Conservation (phyloP, 1,284 basidiomycete species). For the Schizopora paradoxa region DNA sequence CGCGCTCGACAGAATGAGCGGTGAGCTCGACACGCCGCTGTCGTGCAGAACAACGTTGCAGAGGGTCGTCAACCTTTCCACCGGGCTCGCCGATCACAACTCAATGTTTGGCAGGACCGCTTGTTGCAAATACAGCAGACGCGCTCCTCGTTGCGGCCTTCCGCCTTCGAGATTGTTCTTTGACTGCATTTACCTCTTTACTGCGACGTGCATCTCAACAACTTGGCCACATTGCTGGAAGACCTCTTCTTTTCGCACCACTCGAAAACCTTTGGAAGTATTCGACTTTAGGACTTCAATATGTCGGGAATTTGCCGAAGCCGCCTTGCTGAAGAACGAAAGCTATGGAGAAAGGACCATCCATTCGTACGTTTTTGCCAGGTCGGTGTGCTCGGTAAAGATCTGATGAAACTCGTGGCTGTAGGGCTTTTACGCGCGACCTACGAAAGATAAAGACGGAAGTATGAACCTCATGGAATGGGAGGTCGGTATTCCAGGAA, state of each 20-base stretch:
- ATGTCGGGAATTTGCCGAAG: slow-evolving; percentile 84
- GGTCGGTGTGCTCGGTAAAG: slow-evolving; percentile 10
- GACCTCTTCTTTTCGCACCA: neutral
- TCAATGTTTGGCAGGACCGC: neutral
- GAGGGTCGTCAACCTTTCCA: too few relatives aligned
- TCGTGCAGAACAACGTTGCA: too few relatives aligned
- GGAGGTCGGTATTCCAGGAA: slow-evolving; percentile 96
- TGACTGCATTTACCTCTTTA: neutral
- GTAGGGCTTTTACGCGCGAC: slow-evolving; percentile 96
- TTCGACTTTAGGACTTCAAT: neutral
- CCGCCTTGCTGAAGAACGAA: slow-evolving; percentile 92
- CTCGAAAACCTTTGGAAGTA: neutral
- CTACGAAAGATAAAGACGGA: slow-evolving; percentile 84
- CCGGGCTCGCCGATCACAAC: neutral
- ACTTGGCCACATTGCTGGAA: too few relatives aligned
- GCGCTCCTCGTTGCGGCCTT: neutral
- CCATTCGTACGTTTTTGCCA: slow-evolving; percentile 76
- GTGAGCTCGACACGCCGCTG: too few relatives aligned
- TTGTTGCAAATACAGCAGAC: neutral
- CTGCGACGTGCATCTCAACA: neutral
- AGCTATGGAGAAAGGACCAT: slow-evolving; percentile 99
- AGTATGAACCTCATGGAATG: slow-evolving; percentile 96
- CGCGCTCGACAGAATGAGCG: too few relatives aligned
- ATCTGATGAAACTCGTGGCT: slow-evolving; percentile 7
- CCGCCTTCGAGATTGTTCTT: neutral